These are phyloP conservation scores for Pinguiococcus pyrenoidosus DNA, from an alignment of 108 stramenopile species.

Conservation along the genomic window DNA sequence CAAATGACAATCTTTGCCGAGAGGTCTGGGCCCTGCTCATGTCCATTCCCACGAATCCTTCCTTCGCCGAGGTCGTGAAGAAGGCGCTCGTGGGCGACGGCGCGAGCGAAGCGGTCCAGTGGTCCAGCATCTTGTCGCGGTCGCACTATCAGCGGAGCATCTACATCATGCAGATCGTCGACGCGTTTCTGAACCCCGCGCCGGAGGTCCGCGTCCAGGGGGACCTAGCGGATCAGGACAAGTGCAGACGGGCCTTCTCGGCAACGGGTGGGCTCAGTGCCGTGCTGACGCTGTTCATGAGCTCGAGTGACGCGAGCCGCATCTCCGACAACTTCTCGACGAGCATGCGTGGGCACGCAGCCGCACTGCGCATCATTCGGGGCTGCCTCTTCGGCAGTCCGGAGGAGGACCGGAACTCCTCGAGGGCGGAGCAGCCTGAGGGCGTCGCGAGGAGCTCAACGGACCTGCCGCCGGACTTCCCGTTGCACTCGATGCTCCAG, in stretches of 20 bases:
- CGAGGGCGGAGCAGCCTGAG: too few relatives aligned
- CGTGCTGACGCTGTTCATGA: conserved; percentile 59
- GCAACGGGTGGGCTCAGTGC: conserved; percentile 76
- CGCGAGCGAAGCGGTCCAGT: conserved; percentile 1
- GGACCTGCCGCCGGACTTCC: too few relatives aligned
- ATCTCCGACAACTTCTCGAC: too few relatives aligned
- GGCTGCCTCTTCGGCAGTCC: conserved; percentile 11
- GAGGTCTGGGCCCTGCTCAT: conserved; percentile 75
- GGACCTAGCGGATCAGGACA: conserved; percentile 24
- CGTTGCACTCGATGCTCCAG: too few relatives aligned
- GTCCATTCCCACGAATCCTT: conserved; percentile 70
- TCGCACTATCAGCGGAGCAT: conserved; percentile 56
- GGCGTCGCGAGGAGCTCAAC: too few relatives aligned
- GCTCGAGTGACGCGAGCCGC: too few relatives aligned
- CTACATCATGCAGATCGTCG: conserved; percentile 79
- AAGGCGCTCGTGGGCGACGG: conserved; percentile 53
- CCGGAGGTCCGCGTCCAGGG: conserved; percentile 38
- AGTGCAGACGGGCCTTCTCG: conserved; percentile 63
- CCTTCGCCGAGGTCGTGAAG: conserved; percentile 43
- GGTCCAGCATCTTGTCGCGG: neutral
- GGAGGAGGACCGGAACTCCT: too few relatives aligned
- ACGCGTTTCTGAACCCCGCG: conserved; percentile 72
- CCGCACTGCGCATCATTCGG: conserved; percentile 20
- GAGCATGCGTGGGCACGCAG: too few relatives aligned
- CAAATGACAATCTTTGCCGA: too few relatives aligned